A percentile compares a stretch with the other conserved stretches of the same genome.
phyloP scores from a whole-genome alignment of 2,329 filamentous ascomycete species.

The Trichothecium sympodiale region DNA sequence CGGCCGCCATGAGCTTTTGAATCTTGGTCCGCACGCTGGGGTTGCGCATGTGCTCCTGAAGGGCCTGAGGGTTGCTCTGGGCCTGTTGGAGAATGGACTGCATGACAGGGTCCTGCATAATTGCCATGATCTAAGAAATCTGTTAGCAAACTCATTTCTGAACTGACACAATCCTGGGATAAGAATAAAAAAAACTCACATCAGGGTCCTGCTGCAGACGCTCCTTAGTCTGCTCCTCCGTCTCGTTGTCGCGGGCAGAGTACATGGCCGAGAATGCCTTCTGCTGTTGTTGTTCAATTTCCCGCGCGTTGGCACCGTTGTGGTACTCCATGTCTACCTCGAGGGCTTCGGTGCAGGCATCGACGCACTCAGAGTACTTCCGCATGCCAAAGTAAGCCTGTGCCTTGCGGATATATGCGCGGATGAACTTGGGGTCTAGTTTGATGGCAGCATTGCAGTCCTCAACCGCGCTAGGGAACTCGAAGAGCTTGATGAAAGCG shows the following conservation, averaged over 20 bases:
- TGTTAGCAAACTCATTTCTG: conserved; percentile 13
- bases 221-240: conserved; percentile 89
- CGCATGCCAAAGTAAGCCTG: conserved; percentile 96
- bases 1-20: conserved; percentile 86
- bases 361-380: conserved; percentile 90
- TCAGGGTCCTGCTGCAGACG: conserved; percentile 84
- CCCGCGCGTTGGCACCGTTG: conserved; percentile 67
- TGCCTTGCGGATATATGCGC: conserved; percentile 92
- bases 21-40: conserved; percentile 75
- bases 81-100: conserved; percentile 95
- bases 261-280: conserved; percentile 90
- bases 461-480: conserved; percentile 84
- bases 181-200: conserved; percentile 39
- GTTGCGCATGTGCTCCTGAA: conserved; percentile 97
- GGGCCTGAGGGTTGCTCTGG: conserved; percentile 80
- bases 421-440: conserved; percentile 84
- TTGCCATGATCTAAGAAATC: conserved; percentile 58
- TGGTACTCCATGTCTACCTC: conserved; percentile 61
- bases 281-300: conserved; percentile 89
- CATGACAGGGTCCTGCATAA: conserved; percentile 96
- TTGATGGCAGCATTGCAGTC: conserved; percentile 90
- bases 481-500: conserved; percentile 91
- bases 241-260: conserved; percentile 82
- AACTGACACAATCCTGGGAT: background rate
- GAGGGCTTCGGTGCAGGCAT: conserved; percentile 73